Conservation (phyloP, 1,139 yeast genomes). For the Geotrichum candidum region DNA sequence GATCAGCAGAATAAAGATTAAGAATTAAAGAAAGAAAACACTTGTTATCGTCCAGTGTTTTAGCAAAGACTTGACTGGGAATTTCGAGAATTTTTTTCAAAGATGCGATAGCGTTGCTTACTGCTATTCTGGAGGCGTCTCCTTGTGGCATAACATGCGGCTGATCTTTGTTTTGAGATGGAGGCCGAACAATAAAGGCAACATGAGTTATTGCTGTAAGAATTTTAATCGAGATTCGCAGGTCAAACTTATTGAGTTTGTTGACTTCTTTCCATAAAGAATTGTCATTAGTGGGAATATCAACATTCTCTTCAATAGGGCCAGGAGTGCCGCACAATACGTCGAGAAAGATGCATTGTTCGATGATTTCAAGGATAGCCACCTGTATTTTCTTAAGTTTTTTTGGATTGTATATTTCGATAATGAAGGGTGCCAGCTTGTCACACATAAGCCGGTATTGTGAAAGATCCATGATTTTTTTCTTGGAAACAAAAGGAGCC, state of each 20-base stretch:
- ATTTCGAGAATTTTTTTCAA: not conserved
- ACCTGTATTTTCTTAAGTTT: not conserved
- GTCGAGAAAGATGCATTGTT: slow-evolving; percentile 1
- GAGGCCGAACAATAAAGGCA: not conserved
- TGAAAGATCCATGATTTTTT: not conserved
- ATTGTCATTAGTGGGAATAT: not conserved
- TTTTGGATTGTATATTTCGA: not conserved
- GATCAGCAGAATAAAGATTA: slow-evolving; percentile 6
- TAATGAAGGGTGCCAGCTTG: not conserved
- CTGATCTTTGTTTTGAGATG: not conserved
- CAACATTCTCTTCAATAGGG: not conserved
- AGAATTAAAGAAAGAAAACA: not conserved
- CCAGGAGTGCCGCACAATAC: not conserved
- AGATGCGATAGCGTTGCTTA: not conserved
- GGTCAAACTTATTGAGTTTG: not conserved
- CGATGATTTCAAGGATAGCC: not conserved
- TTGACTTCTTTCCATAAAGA: not conserved
- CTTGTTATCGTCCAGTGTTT: not conserved
- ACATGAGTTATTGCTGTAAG: not conserved
- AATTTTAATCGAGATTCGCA: not conserved
- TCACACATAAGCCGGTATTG: not conserved
- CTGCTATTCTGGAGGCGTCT: not conserved
- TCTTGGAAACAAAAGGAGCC: slow-evolving; percentile 1
- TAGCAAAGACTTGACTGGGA: not conserved
- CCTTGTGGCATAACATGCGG: not conserved